These are phyloP conservation scores for Pelagophyceae sp. DNA, from an alignment of 352 stramenopile genomes.

Conservation along the genomic window DNA sequence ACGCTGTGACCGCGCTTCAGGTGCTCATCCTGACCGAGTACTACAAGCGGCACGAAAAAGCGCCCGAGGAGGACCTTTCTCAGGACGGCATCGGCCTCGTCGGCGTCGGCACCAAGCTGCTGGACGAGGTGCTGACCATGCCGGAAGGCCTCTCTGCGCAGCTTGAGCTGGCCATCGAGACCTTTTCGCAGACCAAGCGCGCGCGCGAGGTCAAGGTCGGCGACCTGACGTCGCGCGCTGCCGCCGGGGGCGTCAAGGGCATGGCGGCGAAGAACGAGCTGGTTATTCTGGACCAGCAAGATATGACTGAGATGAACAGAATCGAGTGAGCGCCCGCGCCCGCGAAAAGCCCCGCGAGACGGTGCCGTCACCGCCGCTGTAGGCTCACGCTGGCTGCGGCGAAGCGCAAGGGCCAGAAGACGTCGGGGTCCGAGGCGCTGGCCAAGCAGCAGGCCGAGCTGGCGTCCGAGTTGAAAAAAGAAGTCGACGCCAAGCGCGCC, in stretches of 20 bases:
- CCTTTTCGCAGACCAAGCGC: not conserved
- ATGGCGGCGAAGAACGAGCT: slow-evolving; percentile 16
- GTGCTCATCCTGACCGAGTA: slow-evolving; percentile 34
- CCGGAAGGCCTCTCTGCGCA: slow-evolving; percentile 26
- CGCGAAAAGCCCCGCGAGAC: too few relatives aligned
- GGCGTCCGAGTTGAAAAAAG: not conserved
- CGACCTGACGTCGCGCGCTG: not conserved
- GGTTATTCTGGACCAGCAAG: not conserved
- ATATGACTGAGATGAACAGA: slow-evolving; percentile 9
- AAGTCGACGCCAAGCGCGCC: not conserved
- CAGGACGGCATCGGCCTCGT: slow-evolving; percentile 29
- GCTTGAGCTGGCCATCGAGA: slow-evolving; percentile 23
- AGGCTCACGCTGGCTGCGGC: slow-evolving; percentile 12
- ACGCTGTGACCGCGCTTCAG: too few relatives aligned
- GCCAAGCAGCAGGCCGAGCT: not conserved
- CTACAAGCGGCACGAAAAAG: slow-evolving; percentile 29
- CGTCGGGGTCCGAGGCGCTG: not conserved
- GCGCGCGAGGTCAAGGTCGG: slow-evolving; percentile 8
- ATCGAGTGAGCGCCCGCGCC: too few relatives aligned
- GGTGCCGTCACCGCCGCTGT: too few relatives aligned
- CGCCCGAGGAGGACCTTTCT: slow-evolving; percentile 28
- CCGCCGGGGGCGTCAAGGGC: not conserved
- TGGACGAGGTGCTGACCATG: slow-evolving; percentile 34
- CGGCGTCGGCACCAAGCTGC: slow-evolving; percentile 28
- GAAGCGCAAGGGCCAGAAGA: slow-evolving; percentile 15